A percentile compares a stretch with the other conserved stretches of the same genome.
Evolutionary conservation across 768 basidiomycete species (phyloP).

Genomic region (Agaricus subrufescens): DNA sequence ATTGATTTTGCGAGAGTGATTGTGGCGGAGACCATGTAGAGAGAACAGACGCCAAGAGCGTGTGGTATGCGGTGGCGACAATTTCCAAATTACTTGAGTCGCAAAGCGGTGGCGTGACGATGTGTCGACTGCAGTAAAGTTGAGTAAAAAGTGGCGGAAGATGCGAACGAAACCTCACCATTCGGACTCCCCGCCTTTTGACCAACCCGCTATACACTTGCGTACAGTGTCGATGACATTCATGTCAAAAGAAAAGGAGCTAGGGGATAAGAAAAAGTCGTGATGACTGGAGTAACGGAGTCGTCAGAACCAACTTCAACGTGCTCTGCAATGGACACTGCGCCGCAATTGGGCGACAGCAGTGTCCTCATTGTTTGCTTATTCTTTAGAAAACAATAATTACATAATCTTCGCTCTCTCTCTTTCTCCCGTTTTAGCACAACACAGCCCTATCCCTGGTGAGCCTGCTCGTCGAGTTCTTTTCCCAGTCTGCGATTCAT

Average conservation of each 20-base stretch:
- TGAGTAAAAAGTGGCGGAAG: slow-evolving; percentile 11
- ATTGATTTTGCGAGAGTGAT: slow-evolving; percentile 40
- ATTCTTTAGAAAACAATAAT: not conserved
- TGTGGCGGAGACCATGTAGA: slow-evolving; percentile 48
- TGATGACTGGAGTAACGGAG: not conserved
- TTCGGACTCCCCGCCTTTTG: slow-evolving; percentile 53
- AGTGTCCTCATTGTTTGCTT: not conserved
- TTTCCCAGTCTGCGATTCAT: too few relatives aligned
- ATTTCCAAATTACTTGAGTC: slow-evolving; percentile 49
- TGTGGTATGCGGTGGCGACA: slow-evolving; percentile 65
- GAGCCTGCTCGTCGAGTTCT: too few relatives aligned
- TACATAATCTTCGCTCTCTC: not conserved
- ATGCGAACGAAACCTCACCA: slow-evolving; percentile 40
- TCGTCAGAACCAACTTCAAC: slow-evolving; percentile 2
- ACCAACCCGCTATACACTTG: slow-evolving; percentile 49
- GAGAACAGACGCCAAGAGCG: slow-evolving; percentile 57
- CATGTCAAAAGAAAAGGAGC: slow-evolving; percentile 32
- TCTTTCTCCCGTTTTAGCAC: too few relatives aligned
- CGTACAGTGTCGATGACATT: slow-evolving; percentile 54
- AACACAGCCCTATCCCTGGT: too few relatives aligned
- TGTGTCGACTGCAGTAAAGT: slow-evolving; percentile 49
- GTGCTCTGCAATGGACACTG: slow-evolving; percentile 4
- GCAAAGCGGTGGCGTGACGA: slow-evolving; percentile 56
- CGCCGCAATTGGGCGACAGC: slow-evolving; percentile 5
- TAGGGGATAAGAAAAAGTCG: not conserved